Evolutionary conservation across 768 basidiomycete genomes (phyloP).

Genomic region (Termitomyces sp.): DNA sequence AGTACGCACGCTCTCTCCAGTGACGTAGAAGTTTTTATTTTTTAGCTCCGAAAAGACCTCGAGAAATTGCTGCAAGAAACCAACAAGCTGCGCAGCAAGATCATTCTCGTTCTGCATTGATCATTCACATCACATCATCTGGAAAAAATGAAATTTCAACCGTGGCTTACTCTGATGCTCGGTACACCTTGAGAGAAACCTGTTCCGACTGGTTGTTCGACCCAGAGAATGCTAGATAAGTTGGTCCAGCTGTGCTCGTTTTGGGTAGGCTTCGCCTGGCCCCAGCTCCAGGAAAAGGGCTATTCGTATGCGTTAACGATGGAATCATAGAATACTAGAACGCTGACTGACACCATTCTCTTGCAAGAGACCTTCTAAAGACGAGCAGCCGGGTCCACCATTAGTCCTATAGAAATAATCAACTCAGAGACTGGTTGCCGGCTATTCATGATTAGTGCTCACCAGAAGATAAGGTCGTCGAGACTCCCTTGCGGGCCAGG

Average conservation of each 20-base stretch:
- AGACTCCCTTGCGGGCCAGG: constrained; percentile 68
- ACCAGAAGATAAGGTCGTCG: constrained; percentile 79
- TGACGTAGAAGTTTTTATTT: constrained; percentile 64
- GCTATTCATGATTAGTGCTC: neutral
- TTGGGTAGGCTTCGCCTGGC: constrained; percentile 57
- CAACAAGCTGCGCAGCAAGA: constrained; percentile 43
- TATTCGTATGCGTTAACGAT: constrained; percentile 18
- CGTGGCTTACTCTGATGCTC: constrained; percentile 53
- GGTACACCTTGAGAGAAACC: constrained; percentile 73
- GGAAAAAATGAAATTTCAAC: too few relatives aligned
- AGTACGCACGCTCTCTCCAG: constrained; percentile 78
- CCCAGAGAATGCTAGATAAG: constrained; percentile 67
- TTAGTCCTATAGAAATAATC: constrained; percentile 56
- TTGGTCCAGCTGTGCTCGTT: constrained; percentile 81
- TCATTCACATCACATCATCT: neutral
- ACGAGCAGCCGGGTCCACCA: constrained; percentile 79
- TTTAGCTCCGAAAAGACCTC: constrained; percentile 72
- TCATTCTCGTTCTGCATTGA: constrained; percentile 42
- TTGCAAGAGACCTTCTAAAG: constrained; percentile 66
- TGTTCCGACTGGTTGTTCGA: constrained; percentile 80
- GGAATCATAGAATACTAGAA: neutral
- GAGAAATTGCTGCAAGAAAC: constrained; percentile 75
- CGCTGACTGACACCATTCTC: constrained; percentile 71
- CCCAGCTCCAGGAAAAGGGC: constrained; percentile 67
- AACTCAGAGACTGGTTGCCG: too few relatives aligned